Percentiles rank a stretch among this genome's conserved stretches.
Evolutionary conservation across 495 filamentous ascomycete genomes (phyloP).

Genomic region (Hypoxylon fuscum): DNA sequence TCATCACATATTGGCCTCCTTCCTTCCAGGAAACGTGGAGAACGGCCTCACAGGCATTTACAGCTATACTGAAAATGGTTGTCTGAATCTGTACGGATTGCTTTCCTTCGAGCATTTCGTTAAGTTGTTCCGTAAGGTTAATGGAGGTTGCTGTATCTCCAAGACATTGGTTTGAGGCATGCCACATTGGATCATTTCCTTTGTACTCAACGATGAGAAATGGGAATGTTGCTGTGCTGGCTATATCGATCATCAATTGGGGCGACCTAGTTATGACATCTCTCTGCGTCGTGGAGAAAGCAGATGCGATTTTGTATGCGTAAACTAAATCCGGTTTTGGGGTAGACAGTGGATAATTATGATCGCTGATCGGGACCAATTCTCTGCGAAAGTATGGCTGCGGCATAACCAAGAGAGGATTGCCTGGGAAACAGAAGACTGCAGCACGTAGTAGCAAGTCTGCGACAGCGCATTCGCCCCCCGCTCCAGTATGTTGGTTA

Average conservation of each 20-base stretch:
- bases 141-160: neutral
- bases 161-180: neutral
- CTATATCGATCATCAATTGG: neutral
- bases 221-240: neutral
- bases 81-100: neutral
- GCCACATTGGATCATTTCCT: neutral
- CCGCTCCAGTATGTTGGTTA: neutral
- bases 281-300: neutral
- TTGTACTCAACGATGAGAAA: neutral
- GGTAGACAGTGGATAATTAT: neutral
- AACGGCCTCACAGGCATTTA: neutral
- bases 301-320: neutral
- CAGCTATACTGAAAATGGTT: neutral
- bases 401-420: neutral
- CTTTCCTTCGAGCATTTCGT: neutral
- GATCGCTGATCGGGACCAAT: neutral
- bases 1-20: neutral
- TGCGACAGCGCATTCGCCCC: neutral
- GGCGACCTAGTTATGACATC: neutral
- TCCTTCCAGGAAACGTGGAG: neutral
- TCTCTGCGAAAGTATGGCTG: neutral
- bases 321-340: neutral
- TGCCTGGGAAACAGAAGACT: neutral
- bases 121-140: neutral
- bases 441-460: neutral